These are phyloP conservation scores for Pestalotiopsis sp. DNA, from an alignment of 2,329 filamentous ascomycete genomes.

Conservation along the genomic window DNA sequence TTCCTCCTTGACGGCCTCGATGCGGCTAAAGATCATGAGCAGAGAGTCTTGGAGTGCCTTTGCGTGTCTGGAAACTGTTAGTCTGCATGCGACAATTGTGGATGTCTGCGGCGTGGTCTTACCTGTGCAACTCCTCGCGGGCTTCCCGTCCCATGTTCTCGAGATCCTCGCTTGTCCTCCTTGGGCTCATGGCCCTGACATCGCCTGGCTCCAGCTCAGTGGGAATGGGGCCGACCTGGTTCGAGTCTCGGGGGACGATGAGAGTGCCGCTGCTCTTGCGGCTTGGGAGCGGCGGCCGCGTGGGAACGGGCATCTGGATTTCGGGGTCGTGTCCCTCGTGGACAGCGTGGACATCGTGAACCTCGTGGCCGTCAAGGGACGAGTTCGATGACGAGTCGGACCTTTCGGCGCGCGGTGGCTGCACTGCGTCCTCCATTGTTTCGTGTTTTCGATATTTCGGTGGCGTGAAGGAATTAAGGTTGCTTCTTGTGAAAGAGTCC, in stretches of 20 bases:
- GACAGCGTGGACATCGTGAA: constrained; percentile 1
- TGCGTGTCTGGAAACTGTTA: constrained; percentile 67
- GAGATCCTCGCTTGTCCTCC: constrained; percentile 87
- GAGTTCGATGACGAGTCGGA: constrained; percentile 11
- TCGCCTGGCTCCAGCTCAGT: constrained; percentile 83
- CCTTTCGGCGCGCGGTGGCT: constrained; percentile 1
- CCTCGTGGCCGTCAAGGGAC: constrained; percentile 1
- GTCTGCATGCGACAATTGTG: neutral
- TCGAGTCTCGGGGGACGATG: constrained; percentile 77
- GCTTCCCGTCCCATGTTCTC: constrained; percentile 86
- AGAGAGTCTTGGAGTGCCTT: constrained; percentile 87
- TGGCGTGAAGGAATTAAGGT: neutral
- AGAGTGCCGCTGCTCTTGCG: constrained; percentile 82
- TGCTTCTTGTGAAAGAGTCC: neutral
- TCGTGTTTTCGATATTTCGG: neutral
- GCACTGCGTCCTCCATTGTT: neutral
- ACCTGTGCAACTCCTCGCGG: constrained; percentile 65
- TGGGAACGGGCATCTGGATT: constrained; percentile 54
- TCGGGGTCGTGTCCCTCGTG: neutral
- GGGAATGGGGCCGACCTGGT: constrained; percentile 72
- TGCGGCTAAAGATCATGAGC: constrained; percentile 85
- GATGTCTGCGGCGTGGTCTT: constrained; percentile 23
- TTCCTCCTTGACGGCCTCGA: constrained; percentile 91
- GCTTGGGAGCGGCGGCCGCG: constrained; percentile 69
- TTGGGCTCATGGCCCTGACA: constrained; percentile 91